These are phyloP conservation scores for Marasmius tenuissimus DNA, from an alignment of 1,284 basidiomycete species.

Conservation along the genomic window DNA sequence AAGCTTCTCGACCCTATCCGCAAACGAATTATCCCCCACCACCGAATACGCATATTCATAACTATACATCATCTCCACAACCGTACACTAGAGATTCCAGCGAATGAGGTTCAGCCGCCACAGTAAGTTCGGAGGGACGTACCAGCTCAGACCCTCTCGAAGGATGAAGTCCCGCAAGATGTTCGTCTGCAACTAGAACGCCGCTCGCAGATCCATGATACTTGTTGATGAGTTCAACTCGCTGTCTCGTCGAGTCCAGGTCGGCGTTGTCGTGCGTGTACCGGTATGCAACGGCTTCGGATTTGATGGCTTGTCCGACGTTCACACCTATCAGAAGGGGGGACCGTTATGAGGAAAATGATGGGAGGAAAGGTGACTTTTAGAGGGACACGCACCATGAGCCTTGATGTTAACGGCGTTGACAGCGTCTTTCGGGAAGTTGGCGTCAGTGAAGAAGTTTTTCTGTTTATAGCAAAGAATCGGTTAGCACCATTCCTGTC, in stretches of 20 bases:
- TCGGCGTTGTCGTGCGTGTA: background rate
- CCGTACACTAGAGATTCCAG: background rate
- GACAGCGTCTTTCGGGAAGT: background rate
- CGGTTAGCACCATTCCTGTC: background rate
- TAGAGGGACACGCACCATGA: background rate
- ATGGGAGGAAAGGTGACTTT: background rate
- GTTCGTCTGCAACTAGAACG: background rate
- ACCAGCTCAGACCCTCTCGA: background rate
- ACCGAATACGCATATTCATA: background rate
- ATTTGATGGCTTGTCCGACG: background rate
- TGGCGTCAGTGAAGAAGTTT: background rate
- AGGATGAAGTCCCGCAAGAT: background rate
- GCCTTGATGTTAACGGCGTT: background rate
- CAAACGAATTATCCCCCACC: background rate
- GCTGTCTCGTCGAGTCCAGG: background rate
- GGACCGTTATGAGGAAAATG: background rate
- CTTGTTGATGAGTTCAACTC: background rate
- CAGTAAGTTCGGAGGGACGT: background rate
- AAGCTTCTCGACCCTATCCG: background rate
- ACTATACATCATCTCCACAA: background rate
- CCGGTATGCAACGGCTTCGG: background rate
- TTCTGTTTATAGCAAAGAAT: background rate
- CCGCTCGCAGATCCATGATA: slow-evolving; percentile 1
- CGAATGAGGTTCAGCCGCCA: background rate
- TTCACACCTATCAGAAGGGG: background rate